Conservation (phyloP, 192 early-diverging fungal genomes). For the Coemansia sp. region DNA sequence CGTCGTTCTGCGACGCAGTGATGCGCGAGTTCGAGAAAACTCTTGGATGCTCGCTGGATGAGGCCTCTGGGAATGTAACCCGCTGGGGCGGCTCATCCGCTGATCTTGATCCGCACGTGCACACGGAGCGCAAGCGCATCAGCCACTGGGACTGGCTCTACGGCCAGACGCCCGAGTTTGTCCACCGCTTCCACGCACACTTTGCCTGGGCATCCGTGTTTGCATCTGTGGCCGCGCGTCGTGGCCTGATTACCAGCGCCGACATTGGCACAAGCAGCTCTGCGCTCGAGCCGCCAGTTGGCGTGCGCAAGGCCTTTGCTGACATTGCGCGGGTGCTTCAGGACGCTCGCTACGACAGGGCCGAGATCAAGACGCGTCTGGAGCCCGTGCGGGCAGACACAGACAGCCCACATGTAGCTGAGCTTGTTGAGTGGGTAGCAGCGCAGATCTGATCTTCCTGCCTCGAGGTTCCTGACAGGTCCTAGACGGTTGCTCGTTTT, state of each 20-base stretch:
- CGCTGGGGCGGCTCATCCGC: constrained; percentile 18
- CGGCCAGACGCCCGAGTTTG: constrained; percentile 90
- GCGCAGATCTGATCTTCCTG: neutral
- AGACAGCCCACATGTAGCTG: constrained; percentile 15
- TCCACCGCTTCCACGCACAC: constrained; percentile 43
- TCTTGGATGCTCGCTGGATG: constrained; percentile 47
- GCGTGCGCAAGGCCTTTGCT: constrained; percentile 17
- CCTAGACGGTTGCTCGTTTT: too few relatives aligned
- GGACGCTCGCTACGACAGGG: constrained; percentile 29
- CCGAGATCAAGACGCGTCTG: constrained; percentile 16
- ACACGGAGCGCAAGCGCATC: constrained; percentile 50
- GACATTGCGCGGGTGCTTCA: constrained; percentile 16
- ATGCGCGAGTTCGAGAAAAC: constrained; percentile 66
- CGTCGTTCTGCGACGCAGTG: constrained; percentile 76
- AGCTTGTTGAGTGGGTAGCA: constrained; percentile 32
- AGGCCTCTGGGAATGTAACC: neutral
- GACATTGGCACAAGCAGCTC: constrained; percentile 5
- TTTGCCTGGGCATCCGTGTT: constrained; percentile 35
- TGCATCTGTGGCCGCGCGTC: constrained; percentile 24
- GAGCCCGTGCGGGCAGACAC: constrained; percentile 9
- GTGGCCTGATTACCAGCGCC: constrained; percentile 27
- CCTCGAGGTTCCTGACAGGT: neutral
- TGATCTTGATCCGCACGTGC: constrained; percentile 17
- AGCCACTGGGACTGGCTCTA: constrained; percentile 86
- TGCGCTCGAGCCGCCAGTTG: constrained; percentile 21